Evolutionary conservation across 2,329 filamentous ascomycete species (phyloP).

Genomic region (Biscogniauxia sp.): DNA sequence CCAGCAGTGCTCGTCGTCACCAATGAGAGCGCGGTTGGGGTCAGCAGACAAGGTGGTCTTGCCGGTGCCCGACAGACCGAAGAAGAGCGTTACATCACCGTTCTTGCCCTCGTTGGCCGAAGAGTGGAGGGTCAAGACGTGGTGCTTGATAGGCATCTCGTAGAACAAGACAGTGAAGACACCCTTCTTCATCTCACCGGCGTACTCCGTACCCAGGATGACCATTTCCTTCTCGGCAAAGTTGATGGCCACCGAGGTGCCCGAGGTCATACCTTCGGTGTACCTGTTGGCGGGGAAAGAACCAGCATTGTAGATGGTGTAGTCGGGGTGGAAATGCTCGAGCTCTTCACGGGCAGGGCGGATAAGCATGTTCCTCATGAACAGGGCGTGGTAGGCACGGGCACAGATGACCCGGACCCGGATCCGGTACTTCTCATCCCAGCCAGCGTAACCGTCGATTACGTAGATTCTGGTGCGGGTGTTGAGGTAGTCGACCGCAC

Average conservation of each 20-base stretch:
- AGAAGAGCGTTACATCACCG: constrained; percentile 98
- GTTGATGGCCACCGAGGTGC: constrained; percentile 97
- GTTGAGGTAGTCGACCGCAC: constrained; percentile 98
- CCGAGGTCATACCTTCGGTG: constrained; percentile 97
- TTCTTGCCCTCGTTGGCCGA: constrained; percentile 95
- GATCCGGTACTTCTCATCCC: constrained; percentile 98
- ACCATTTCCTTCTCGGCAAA: constrained; percentile 99
- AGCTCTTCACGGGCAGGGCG: constrained; percentile 87
- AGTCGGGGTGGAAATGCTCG: constrained; percentile 97
- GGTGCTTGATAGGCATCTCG: constrained; percentile 99
- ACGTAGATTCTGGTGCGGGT: constrained; percentile 98
- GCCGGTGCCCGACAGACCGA: constrained; percentile 95
- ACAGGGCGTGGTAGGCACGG: constrained; percentile 97
- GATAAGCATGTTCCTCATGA: constrained; percentile 99
- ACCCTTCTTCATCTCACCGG: constrained; percentile 96
- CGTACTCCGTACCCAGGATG: constrained; percentile 97
- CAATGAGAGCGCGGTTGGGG: constrained; percentile 92
- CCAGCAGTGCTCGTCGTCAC: constrained; percentile 99
- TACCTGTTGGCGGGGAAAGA: constrained; percentile 98
- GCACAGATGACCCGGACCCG: constrained; percentile 97
- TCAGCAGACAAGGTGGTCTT: constrained; percentile 98
- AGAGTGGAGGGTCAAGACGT: constrained; percentile 96
- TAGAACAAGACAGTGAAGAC: constrained; percentile 99
- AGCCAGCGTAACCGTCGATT: constrained; percentile 93
- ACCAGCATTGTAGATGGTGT: constrained; percentile 99